Percentiles rank a stretch among this genome's conserved stretches.
These are phyloP conservation scores for Colletotrichum sojae DNA, from an alignment of 2,329 filamentous ascomycete species.

Conservation along the genomic window DNA sequence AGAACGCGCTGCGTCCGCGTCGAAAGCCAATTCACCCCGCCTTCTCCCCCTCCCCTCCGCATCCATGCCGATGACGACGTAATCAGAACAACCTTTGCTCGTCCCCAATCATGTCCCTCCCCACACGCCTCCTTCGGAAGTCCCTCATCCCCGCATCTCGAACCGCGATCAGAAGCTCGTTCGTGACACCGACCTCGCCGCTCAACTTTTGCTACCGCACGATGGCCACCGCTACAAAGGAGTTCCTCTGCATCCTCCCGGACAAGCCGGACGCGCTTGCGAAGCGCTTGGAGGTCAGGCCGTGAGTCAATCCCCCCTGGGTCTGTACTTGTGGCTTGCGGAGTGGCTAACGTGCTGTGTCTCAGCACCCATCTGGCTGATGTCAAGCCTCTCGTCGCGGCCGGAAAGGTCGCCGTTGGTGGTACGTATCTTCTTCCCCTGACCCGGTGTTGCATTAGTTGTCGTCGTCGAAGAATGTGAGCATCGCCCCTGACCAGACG, in stretches of 20 bases:
- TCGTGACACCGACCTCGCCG: not conserved
- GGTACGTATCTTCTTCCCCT: constrained; percentile 15
- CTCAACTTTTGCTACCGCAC: constrained; percentile 22
- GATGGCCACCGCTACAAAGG: constrained; percentile 33
- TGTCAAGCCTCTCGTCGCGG: constrained; percentile 41
- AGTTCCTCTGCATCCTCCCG: constrained; percentile 40
- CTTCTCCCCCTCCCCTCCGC: not conserved
- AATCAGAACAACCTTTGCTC: not conserved
- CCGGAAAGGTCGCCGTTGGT: constrained; percentile 38
- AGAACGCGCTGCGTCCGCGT: not conserved
- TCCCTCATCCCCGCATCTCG: constrained; percentile 26
- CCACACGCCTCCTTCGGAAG: constrained; percentile 18
- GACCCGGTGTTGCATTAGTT: fast-evolving
- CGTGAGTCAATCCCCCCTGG: constrained; percentile 16
- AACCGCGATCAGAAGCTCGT: not conserved
- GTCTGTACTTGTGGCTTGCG: too few species aligned
- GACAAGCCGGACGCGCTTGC: constrained; percentile 38
- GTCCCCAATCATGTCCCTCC: constrained; percentile 23
- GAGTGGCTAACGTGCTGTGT: too few species aligned
- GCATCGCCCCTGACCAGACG: not conserved
- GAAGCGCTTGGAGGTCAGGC: constrained; percentile 26
- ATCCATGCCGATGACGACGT: not conserved
- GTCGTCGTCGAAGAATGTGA: not conserved
- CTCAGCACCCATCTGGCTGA: constrained; percentile 28
- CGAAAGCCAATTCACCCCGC: not conserved